These are phyloP conservation scores for Chrysoporthe puriensis DNA, from an alignment of 2,329 filamentous ascomycete genomes.

Conservation along the genomic window DNA sequence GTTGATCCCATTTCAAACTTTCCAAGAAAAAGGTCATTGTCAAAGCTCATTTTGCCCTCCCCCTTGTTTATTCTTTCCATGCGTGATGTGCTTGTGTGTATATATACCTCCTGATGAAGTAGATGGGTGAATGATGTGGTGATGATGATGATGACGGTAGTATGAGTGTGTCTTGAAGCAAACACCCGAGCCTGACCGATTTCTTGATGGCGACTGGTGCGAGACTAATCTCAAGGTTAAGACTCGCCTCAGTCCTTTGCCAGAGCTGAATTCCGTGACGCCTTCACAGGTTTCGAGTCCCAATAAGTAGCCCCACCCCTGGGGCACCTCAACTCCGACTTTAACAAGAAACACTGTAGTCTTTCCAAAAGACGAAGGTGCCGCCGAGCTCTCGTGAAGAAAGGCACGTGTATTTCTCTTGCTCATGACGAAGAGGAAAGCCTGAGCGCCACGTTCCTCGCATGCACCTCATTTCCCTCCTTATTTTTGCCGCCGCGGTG, in stretches of 20 bases:
- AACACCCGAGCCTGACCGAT: background rate
- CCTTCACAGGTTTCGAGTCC: background rate
- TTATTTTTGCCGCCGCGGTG: constrained; percentile 20
- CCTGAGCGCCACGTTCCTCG: constrained; percentile 27
- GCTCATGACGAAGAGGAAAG: constrained; percentile 24
- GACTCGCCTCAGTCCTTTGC: background rate
- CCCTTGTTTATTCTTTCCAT: background rate
- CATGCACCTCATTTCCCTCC: constrained; percentile 4
- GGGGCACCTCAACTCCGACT: background rate
- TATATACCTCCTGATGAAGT: constrained; percentile 5
- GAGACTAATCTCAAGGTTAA: background rate
- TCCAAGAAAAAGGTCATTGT: constrained; percentile 2
- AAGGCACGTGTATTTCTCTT: background rate
- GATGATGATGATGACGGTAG: constrained; percentile 3
- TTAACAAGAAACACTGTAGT: background rate
- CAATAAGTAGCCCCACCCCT: too few relatives aligned
- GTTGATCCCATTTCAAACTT: background rate
- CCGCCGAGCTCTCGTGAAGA: background rate
- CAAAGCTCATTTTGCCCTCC: background rate
- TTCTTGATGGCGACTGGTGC: background rate
- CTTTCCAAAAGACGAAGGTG: background rate
- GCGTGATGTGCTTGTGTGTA: background rate
- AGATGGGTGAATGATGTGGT: background rate
- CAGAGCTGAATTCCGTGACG: background rate
- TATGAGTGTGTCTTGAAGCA: constrained; percentile 4